Conservation (phyloP, 495 filamentous ascomycete species). For the Penicillium tannophilum region DNA sequence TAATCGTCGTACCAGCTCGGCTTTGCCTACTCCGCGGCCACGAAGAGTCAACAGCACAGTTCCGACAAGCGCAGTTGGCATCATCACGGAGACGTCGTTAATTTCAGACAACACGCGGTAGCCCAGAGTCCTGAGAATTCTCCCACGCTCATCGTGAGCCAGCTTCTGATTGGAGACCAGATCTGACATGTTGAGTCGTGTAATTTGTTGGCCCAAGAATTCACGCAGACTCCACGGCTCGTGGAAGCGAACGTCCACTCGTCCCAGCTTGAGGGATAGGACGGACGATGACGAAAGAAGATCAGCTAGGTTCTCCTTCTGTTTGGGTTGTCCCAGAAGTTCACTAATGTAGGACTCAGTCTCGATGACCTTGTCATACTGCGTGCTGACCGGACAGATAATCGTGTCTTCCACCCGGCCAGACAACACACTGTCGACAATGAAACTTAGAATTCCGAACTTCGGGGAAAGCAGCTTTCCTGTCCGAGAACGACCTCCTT, state of each 20-base stretch:
- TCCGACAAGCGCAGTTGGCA: slow-evolving; percentile 94
- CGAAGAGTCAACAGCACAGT: slow-evolving; percentile 90
- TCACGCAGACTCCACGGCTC: slow-evolving; percentile 87
- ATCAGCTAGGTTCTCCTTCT: slow-evolving; percentile 87
- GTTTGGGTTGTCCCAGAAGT: slow-evolving; percentile 89
- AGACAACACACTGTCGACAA: slow-evolving; percentile 84
- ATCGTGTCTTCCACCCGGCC: slow-evolving; percentile 89
- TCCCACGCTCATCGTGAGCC: slow-evolving; percentile 52
- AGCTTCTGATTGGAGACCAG: slow-evolving; percentile 40
- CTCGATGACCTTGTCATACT: slow-evolving; percentile 98
- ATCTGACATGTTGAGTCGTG: slow-evolving; percentile 39
- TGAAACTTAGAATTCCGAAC: slow-evolving; percentile 93
- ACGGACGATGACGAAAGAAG: slow-evolving; percentile 88
- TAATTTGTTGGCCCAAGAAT: slow-evolving; percentile 76
- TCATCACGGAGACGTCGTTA: slow-evolving; percentile 93
- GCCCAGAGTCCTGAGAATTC: slow-evolving; percentile 79
- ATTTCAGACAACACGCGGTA: slow-evolving; percentile 93
- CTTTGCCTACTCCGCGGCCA: slow-evolving; percentile 86
- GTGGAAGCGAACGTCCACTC: slow-evolving; percentile 94
- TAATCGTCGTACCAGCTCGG: slow-evolving; percentile 81
- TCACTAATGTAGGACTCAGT: slow-evolving; percentile 96
- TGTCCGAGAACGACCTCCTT: slow-evolving; percentile 88
- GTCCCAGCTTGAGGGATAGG: slow-evolving; percentile 81
- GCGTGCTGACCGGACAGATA: slow-evolving; percentile 91
- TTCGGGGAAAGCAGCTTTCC: slow-evolving; percentile 93